These are phyloP conservation scores for Lanzia echinophila DNA, from an alignment of 2,329 filamentous ascomycete genomes.

Conservation along the genomic window DNA sequence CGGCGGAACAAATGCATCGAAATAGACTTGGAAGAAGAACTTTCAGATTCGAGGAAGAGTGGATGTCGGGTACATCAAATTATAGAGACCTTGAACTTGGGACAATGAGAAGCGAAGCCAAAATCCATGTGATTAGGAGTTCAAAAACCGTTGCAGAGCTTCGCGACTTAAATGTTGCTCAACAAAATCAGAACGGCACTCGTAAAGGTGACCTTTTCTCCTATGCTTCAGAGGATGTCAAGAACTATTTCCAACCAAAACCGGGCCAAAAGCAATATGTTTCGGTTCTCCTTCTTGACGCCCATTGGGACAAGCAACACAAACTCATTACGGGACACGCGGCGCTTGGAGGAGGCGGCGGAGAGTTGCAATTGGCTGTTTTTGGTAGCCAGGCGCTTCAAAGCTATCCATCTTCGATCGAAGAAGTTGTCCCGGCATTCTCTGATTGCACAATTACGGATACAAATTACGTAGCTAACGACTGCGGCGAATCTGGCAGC, in stretches of 20 bases:
- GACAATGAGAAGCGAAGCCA: conserved; percentile 82
- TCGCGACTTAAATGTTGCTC: conserved; percentile 67
- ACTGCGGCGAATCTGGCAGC: conserved; percentile 79
- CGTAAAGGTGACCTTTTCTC: conserved; percentile 68
- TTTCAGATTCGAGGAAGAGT: conserved; percentile 92
- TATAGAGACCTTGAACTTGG: conserved; percentile 63
- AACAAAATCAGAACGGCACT: conserved; percentile 65
- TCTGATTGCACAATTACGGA: conserved; percentile 87
- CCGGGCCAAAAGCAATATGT: conserved; percentile 83
- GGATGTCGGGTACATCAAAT: conserved; percentile 77
- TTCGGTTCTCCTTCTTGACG: conserved; percentile 77
- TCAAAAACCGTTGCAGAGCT: conserved; percentile 83
- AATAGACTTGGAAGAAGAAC: conserved; percentile 78
- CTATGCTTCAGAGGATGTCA: conserved; percentile 72
- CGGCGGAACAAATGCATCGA: conserved; percentile 90
- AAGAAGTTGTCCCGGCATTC: conserved; percentile 85
- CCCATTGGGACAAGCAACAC: conserved; percentile 72
- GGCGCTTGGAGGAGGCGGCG: conserved; percentile 69
- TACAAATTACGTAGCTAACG: conserved; percentile 71
- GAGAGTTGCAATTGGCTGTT: conserved; percentile 74
- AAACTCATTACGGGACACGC: conserved; percentile 74
- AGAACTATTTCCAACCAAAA: conserved; percentile 65
- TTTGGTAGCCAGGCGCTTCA: conserved; percentile 91
- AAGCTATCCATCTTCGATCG: conserved; percentile 81
- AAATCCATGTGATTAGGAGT: conserved; percentile 75